These are phyloP conservation scores for Colletotrichum lupini DNA, from an alignment of 2,329 filamentous ascomycete genomes.

Conservation along the genomic window DNA sequence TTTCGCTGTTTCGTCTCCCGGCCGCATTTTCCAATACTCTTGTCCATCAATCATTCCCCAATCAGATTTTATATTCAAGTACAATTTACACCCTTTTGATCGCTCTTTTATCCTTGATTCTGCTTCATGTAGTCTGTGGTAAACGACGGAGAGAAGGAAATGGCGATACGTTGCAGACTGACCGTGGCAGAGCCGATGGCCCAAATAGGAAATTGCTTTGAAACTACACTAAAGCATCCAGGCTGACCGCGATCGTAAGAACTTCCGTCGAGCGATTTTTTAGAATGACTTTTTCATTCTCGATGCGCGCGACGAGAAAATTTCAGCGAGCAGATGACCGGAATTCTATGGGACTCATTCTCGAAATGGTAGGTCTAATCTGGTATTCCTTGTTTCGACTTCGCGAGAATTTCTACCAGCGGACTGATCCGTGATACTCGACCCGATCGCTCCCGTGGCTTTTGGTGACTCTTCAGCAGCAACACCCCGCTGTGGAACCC, in stretches of 20 bases:
- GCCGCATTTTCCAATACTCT: background rate
- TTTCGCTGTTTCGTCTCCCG: background rate
- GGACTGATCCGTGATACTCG: background rate
- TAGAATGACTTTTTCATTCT: background rate
- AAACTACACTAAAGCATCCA: background rate
- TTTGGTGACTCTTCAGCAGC: background rate
- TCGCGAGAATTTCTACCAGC: background rate
- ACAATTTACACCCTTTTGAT: background rate
- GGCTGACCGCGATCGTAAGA: background rate
- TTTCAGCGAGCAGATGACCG: background rate
- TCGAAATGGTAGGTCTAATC: background rate
- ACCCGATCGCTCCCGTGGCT: background rate
- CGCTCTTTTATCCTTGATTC: background rate
- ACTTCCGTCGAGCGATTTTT: background rate
- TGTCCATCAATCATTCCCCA: too few relatives aligned
- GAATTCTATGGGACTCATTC: background rate
- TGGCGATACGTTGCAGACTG: background rate
- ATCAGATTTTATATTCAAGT: background rate
- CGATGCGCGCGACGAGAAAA: background rate
- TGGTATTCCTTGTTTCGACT: background rate
- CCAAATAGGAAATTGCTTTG: background rate
- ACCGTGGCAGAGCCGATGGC: background rate
- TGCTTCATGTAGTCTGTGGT: background rate
- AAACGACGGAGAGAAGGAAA: background rate
- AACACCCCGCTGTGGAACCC: constrained; percentile 7